Evolutionary conservation across 176 grass and related monocot species (phyloP).

Genomic region (Triticum monococcum): DNA sequence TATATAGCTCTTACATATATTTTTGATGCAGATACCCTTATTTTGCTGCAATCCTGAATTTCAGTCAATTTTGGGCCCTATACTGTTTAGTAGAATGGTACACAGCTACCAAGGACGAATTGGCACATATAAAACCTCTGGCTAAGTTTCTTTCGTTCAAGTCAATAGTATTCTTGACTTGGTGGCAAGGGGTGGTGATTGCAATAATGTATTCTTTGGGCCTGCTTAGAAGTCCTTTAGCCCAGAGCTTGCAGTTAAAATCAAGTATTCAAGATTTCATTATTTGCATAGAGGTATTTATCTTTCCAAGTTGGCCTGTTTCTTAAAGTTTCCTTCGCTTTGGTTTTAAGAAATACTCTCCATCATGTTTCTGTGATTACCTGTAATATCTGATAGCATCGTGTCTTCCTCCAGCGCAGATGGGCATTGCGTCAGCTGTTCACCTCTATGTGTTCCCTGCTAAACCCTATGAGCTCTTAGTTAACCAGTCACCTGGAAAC

Average conservation of each 20-base stretch:
- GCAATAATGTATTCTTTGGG: constrained; percentile 84
- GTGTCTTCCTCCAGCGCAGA: constrained; percentile 78
- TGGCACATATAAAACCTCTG: constrained; percentile 84
- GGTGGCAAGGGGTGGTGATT: constrained; percentile 97
- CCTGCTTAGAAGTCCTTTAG: constrained; percentile 86
- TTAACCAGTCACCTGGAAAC: constrained; percentile 56
- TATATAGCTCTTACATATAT: neutral
- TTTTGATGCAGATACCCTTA: constrained; percentile 81
- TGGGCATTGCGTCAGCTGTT: constrained; percentile 84
- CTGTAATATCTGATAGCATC: constrained; percentile 25
- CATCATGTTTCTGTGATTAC: constrained; percentile 22
- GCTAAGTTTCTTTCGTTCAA: constrained; percentile 96
- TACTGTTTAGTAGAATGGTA: constrained; percentile 96
- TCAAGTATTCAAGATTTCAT: constrained; percentile 93
- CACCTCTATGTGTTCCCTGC: constrained; percentile 95
- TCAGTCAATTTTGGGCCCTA: constrained; percentile 97
- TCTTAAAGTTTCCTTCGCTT: neutral
- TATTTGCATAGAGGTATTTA: constrained; percentile 98
- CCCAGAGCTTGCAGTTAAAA: constrained; percentile 87
- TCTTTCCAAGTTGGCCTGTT: neutral
- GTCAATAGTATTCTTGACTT: constrained; percentile 97
- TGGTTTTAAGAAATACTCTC: constrained; percentile 5
- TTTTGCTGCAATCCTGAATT: constrained; percentile 83
- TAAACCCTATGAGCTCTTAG: constrained; percentile 74
- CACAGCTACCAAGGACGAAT: constrained; percentile 86